Conservation (phyloP, 129 eudicot species). For the Artemisia argyi region DNA sequence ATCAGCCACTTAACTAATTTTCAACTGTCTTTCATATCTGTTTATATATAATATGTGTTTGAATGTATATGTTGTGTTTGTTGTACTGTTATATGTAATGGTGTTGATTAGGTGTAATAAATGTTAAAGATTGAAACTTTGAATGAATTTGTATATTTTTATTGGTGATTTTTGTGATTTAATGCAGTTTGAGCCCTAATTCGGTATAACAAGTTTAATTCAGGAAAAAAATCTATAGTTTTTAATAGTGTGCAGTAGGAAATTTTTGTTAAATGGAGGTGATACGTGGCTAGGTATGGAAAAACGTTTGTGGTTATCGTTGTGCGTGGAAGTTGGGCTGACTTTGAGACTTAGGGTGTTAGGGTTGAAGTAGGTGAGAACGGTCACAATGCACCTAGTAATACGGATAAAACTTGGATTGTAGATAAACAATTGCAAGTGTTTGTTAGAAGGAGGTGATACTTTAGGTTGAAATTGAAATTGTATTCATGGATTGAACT, state of each 20-base stretch:
- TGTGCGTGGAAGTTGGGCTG: not conserved
- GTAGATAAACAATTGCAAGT: no score
- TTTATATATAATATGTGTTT: not conserved
- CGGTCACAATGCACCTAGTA: not conserved
- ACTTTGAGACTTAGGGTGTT: not conserved
- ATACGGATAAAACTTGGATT: no score
- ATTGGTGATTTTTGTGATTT: not conserved
- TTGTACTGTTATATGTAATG: not conserved
- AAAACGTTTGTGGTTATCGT: not conserved
- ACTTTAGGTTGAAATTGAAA: no score
- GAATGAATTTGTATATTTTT: not conserved
- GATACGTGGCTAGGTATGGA: no score
- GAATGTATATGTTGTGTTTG: not conserved
- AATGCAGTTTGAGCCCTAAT: slow-evolving; percentile 12
- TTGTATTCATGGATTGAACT: no score
- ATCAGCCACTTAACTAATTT: slow-evolving; percentile 9
- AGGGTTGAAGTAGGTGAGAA: not conserved
- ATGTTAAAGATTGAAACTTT: not conserved
- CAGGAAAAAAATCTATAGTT: not conserved
- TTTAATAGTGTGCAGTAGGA: no score
- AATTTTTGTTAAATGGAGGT: no score
- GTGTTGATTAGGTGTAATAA: not conserved
- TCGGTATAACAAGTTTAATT: not conserved
- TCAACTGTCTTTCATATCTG: not conserved
- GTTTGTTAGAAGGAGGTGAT: no score